Conservation (phyloP, 2,329 filamentous ascomycete species). For the Trichophyton simii region DNA sequence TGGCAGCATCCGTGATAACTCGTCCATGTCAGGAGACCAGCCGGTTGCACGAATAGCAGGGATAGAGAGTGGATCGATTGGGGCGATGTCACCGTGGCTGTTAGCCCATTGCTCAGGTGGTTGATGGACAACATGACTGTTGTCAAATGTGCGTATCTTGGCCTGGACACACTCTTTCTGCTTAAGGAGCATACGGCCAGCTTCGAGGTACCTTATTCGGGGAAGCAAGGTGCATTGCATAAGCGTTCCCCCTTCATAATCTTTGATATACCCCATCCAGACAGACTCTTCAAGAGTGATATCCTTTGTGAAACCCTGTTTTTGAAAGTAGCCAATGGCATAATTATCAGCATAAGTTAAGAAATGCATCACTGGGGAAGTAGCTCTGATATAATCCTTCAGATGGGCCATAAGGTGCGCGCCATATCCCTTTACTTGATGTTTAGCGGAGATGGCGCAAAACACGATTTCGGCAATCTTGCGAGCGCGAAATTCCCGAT, state of each 20-base stretch:
- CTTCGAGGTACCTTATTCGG: slow-evolving; percentile 84
- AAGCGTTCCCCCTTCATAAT: slow-evolving; percentile 96
- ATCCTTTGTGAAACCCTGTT: slow-evolving; percentile 97
- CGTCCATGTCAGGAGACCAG: slow-evolving; percentile 97
- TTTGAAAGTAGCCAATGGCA: slow-evolving; percentile 97
- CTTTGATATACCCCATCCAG: slow-evolving; percentile 99
- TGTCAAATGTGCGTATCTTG: slow-evolving; percentile 85
- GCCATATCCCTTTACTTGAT: slow-evolving; percentile 97
- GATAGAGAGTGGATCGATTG: slow-evolving; percentile 76
- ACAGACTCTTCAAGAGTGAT: slow-evolving; percentile 79
- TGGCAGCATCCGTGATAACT: slow-evolving; percentile 84
- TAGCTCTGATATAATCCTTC: slow-evolving; percentile 96
- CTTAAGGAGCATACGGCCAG: slow-evolving; percentile 85
- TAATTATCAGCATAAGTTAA: slow-evolving; percentile 98
- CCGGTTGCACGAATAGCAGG: slow-evolving; percentile 80
- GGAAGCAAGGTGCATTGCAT: slow-evolving; percentile 99
- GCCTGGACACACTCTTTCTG: slow-evolving; percentile 92
- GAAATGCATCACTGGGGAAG: slow-evolving; percentile 95
- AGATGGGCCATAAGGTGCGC: slow-evolving; percentile 96
- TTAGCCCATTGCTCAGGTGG: slow-evolving; percentile 79
- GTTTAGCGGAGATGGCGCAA: slow-evolving; percentile 91
- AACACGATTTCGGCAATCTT: slow-evolving; percentile 98
- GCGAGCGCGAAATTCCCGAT: slow-evolving; percentile 81
- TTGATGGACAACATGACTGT: slow-evolving; percentile 72
- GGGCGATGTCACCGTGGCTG: slow-evolving; percentile 42